Evolutionary conservation across 2,329 filamentous ascomycete genomes (phyloP), one percentile per base, ranked within the genome.

Genomic region (Fusarium fracticaudum): DNA sequence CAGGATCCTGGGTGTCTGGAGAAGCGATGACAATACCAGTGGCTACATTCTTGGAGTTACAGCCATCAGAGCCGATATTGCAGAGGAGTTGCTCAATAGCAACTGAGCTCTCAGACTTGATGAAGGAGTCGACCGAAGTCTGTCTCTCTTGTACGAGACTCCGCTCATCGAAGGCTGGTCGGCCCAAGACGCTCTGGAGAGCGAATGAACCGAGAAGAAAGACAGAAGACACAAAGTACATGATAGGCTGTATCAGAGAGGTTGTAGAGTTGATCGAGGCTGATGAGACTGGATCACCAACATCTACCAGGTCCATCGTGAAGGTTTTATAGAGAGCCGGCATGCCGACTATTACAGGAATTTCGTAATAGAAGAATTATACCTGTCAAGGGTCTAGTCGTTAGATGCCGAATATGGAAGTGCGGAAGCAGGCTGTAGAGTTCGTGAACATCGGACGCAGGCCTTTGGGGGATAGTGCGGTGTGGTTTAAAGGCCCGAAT

Each of bases 1-100:
- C 84, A 10, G 90, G 90, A 58, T 87, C 82, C 22, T 74, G 73
- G 41, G 82, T 87, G 70, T 86, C 88, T 8, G 90, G 90, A 47
- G 86, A 87, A 22, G 90, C 90, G 76, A 91, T 82, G 22, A 91
- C 87, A 40, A 87, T 78, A 7, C 90, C 90, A 3, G 86, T 78
- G 40, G 78, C 80, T 9, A 86, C 88, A 5, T 86, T 87, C 15
- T 79, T 67, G 22, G 85, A 84, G 71, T 87, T 81, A 73, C 87
- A 87, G 33, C 90, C 90, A 62, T 80, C 80, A 15, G 87, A 80
- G 8, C 90, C 90, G 71, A 91, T 90, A 77, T 91, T 91, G 82
- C 87, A 89, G 43, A 91, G 79, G 33, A 91, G 82, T 65, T 87
- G 83, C 15, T 82, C 78, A 35, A 89, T 77, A 6, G 90, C 87